Evolutionary conservation across 1,284 basidiomycete genomes (phyloP).

Genomic region (Rugosomyces carneus): DNA sequence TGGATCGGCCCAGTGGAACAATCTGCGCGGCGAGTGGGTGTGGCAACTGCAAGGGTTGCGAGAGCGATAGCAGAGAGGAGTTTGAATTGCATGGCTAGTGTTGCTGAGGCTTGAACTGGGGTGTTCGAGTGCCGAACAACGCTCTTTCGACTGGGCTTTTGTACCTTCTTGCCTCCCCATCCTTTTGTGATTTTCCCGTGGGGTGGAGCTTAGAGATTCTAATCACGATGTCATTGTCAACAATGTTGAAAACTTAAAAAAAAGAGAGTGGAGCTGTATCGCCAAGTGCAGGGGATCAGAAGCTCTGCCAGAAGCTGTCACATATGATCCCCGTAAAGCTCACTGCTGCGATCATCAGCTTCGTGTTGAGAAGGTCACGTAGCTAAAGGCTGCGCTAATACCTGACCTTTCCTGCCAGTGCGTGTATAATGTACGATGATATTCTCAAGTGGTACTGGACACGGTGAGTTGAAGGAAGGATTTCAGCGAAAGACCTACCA

Average conservation of each 20-base stretch:
- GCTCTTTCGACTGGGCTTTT: neutral
- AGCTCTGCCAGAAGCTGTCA: neutral
- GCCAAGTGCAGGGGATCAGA: neutral
- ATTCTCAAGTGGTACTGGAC: no score
- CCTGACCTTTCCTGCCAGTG: no score
- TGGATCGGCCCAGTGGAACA: conserved; percentile 26
- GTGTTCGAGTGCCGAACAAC: neutral
- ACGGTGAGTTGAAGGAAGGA: no score
- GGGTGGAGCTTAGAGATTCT: neutral
- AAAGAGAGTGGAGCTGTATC: neutral
- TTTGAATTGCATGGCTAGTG: conserved; percentile 9
- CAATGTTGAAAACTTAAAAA: neutral
- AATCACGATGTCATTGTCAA: neutral
- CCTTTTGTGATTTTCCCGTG: neutral
- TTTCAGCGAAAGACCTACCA: no score
- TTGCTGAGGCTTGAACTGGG: conserved; percentile 22
- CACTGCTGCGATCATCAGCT: neutral
- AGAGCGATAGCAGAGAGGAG: conserved; percentile 12
- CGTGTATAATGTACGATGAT: no score
- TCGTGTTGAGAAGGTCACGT: no score
- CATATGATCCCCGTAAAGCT: neutral
- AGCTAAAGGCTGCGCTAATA: no score
- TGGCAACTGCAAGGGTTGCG: conserved; percentile 22
- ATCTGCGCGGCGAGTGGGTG: conserved; percentile 10
- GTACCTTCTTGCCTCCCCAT: neutral